phyloP scores from a whole-genome alignment of 192 early-diverging fungal genomes.

The Umbelopsis vinacea region DNA sequence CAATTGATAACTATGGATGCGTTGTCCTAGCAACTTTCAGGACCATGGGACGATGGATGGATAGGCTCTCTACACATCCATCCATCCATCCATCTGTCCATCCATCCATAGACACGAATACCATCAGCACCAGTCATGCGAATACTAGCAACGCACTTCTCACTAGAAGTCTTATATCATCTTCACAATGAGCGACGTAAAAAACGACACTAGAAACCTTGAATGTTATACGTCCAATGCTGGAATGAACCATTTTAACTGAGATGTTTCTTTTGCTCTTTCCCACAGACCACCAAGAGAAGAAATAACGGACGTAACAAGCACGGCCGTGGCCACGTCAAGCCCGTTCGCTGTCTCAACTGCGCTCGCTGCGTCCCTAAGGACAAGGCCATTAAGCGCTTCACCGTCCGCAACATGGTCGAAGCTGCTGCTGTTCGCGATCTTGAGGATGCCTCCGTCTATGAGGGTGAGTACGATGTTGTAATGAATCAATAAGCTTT shows the following conservation, averaged over 20 bases:
- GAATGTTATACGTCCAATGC: neutral
- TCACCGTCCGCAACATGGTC: slow-evolving; percentile 97
- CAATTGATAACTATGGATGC: neutral
- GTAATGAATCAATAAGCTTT: neutral
- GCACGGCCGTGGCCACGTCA: slow-evolving; percentile 97
- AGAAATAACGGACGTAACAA: slow-evolving; percentile 99
- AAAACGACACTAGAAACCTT: too few species aligned
- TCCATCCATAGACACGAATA: neutral
- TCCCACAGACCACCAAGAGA: slow-evolving; percentile 92
- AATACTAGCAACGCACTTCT: neutral
- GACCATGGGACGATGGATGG: neutral
- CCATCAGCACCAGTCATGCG: neutral
- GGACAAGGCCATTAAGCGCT: slow-evolving; percentile 99
- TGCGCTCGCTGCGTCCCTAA: slow-evolving; percentile 95
- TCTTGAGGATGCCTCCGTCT: slow-evolving; percentile 93
- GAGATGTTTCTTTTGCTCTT: slow-evolving; percentile 10
- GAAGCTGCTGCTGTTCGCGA: slow-evolving; percentile 96
- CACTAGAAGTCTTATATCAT: neutral
- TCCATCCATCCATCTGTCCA: neutral
- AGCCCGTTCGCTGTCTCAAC: slow-evolving; percentile 97
- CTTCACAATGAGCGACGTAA: too few species aligned
- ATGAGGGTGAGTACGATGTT: slow-evolving; percentile 59
- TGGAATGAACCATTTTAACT: neutral
- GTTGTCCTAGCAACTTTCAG: neutral
- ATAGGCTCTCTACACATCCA: neutral